Evolutionary conservation across 2,329 filamentous ascomycete genomes (phyloP).

Genomic region (Alternaria ethzedia): DNA sequence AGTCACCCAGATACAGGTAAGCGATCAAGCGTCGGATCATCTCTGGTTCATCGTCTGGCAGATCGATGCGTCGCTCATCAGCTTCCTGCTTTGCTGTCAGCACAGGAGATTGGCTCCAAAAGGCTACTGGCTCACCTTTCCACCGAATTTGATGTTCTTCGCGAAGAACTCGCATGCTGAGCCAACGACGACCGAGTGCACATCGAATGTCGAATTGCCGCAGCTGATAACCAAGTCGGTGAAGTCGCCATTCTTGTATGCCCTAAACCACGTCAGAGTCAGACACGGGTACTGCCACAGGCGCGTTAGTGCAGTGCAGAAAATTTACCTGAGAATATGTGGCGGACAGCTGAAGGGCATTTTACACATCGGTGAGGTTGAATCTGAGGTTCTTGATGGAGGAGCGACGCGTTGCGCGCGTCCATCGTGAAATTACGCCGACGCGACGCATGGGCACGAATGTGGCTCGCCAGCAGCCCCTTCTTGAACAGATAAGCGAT

Average conservation of each 20-base stretch:
- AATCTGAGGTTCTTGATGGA: not conserved
- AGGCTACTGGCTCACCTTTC: not conserved
- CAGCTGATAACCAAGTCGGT: constrained; percentile 28
- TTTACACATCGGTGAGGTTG: not conserved
- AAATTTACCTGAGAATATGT: not conserved
- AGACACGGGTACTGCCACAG: not conserved
- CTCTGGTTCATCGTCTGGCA: constrained; percentile 26
- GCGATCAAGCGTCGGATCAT: constrained; percentile 26
- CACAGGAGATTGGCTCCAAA: not conserved
- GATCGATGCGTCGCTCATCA: constrained; percentile 13
- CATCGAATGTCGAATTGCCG: constrained; percentile 13
- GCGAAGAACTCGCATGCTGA: constrained; percentile 22
- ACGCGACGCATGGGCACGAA: not conserved
- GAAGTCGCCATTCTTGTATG: constrained; percentile 20
- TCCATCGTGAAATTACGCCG: not conserved
- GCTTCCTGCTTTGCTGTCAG: constrained; percentile 14
- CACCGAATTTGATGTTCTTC: constrained; percentile 12
- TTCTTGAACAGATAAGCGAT: not conserved
- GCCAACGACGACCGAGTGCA: constrained; percentile 24
- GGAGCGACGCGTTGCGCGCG: not conserved
- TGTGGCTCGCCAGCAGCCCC: not conserved
- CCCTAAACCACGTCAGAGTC: constrained; percentile 1
- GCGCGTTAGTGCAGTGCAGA: not conserved
- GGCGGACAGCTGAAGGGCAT: not conserved
- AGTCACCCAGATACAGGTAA: constrained; percentile 28